phyloP scores from a whole-genome alignment of 345 rosid genomes.

The Pseudoturritis turrita region DNA sequence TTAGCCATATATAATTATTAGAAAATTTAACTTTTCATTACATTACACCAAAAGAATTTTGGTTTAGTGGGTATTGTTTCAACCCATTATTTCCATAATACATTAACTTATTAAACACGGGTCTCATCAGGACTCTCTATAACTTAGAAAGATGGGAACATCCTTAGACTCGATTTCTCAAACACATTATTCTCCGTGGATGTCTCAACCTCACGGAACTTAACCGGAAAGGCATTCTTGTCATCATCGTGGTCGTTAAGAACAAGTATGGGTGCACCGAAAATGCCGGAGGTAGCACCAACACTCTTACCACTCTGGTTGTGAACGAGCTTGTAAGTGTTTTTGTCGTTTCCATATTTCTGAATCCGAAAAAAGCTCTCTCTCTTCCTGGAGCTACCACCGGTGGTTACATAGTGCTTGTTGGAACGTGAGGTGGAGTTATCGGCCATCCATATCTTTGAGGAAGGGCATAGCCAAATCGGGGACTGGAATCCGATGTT shows the following conservation, averaged over 20 bases:
- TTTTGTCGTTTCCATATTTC: conserved; percentile 13
- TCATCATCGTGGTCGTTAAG: conserved; percentile 13
- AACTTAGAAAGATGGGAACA: conserved; percentile 8
- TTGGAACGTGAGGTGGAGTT: not conserved
- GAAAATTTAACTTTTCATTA: not conserved
- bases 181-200: not conserved
- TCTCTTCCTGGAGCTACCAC: not conserved
- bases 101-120: not conserved
- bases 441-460: conserved; percentile 24
- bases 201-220: conserved; percentile 10
- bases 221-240: conserved; percentile 7
- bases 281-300: not conserved
- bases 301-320: not conserved
- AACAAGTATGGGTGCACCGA: not conserved
- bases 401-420: conserved; percentile 1
- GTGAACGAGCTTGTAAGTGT: conserved; percentile 15
- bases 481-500: conserved; percentile 12
- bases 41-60: not conserved
- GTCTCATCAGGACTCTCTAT: not conserved
- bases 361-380: conserved; percentile 11
- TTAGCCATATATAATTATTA: too few species aligned
- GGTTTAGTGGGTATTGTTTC: not conserved
- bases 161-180: conserved; percentile 1
- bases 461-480: conserved; percentile 7
- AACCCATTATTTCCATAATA: not conserved